Conservation (phyloP, 106 monocot species). For the Dioscorea zingiberensis region DNA sequence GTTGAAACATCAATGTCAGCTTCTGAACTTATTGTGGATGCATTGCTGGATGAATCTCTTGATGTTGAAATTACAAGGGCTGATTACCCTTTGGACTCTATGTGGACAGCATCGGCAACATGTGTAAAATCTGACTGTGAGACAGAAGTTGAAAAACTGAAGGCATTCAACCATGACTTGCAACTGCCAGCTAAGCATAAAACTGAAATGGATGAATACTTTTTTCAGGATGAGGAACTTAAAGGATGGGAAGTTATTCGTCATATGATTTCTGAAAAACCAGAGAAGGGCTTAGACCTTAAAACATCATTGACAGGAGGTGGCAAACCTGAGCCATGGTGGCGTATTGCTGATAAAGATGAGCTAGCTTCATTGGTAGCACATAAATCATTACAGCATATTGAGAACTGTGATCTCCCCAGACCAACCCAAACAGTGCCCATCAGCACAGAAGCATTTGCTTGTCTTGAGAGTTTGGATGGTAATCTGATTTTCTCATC, state of each 20-base stretch:
- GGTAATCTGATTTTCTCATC: constrained; percentile 17
- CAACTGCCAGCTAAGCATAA: constrained; percentile 24
- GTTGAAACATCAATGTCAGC: constrained; percentile 8
- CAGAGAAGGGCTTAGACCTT: constrained; percentile 21
- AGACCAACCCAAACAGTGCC: constrained; percentile 43
- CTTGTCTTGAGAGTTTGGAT: constrained; percentile 30
- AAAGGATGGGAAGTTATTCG: constrained; percentile 31
- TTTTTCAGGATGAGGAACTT: constrained; percentile 27
- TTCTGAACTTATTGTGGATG: constrained; percentile 11
- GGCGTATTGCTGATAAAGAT: constrained; percentile 69
- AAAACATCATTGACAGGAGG: constrained; percentile 24
- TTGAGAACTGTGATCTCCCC: constrained; percentile 94
- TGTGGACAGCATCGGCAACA: no score
- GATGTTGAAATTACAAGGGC: constrained; percentile 13
- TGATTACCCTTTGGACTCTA: constrained; percentile 5
- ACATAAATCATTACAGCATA: constrained; percentile 49
- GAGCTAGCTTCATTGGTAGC: constrained; percentile 81
- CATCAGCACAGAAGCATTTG: constrained; percentile 31
- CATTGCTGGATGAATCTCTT: constrained; percentile 1
- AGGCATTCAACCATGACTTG: constrained; percentile 11
- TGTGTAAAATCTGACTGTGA: constrained; percentile 42
- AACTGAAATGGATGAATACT: constrained; percentile 15
- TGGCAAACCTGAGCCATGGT: constrained; percentile 72
- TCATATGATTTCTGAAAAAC: constrained; percentile 25
- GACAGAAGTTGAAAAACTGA: constrained; percentile 22